Conservation (phyloP, 345 rosid genomes). For the Physaria fendleri region DNA sequence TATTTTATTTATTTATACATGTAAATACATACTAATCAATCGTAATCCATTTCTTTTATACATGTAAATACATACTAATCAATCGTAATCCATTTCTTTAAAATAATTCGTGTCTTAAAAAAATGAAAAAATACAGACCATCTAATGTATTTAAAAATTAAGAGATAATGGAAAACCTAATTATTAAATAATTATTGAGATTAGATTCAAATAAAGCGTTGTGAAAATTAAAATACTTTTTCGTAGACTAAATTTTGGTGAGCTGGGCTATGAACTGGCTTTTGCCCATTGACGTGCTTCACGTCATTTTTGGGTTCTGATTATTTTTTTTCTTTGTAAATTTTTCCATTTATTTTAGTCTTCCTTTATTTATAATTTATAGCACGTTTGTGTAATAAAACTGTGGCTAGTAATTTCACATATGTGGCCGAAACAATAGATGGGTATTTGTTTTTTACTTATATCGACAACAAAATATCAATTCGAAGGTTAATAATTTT, state of each 20-base stretch:
- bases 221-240: not conserved
- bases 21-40: not conserved
- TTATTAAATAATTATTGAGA: not conserved
- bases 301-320: constrained; percentile 10
- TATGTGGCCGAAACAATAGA: not conserved
- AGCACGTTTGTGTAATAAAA: not conserved
- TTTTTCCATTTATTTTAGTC: not conserved
- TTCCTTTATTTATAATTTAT: not conserved
- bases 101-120: not conserved
- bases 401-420: not conserved
- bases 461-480: not conserved
- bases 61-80: not conserved
- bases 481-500: not conserved
- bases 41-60: not conserved
- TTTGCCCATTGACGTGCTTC: constrained; percentile 17
- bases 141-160: not conserved
- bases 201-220: not conserved
- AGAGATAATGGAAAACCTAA: not conserved
- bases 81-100: not conserved
- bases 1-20: too few species aligned
- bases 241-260: constrained; percentile 10
- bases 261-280: constrained; percentile 32
- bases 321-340: not conserved
- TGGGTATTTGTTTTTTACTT: too few species aligned
- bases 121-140: not conserved